Base-by-base conservation (phyloP, 805 yeast species). In the Saccharomycopsis babjevae region DNA sequence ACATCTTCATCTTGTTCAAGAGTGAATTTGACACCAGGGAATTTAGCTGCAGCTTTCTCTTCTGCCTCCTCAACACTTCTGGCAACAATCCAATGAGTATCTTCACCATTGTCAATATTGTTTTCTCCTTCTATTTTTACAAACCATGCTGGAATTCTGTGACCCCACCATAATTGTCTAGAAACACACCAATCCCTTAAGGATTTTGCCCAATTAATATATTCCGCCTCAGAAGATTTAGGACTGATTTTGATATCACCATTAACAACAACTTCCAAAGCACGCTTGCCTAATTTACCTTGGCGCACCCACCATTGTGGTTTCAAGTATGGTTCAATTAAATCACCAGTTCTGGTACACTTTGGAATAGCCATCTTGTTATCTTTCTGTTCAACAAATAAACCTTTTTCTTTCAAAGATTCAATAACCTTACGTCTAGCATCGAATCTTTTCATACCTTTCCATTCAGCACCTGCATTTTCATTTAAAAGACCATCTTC, bases 271-370 rank as follows among this genome's bases (percentile, higher is more conserved):
- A 90, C 97, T 59, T 83, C 79, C 67, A 92, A 84, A 61, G 97
- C 97, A 63, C 81, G 90, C 66, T 80, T 78, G 58, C 98, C 99
- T 88, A 90, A 88, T 61, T 85, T 88, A 69, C 80, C 80, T 77
- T 92, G 97, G 64, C 89, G 77, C 66, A 94, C 97, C 97, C 97
- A 94, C 99, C 99, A 94, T 79, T 94, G 99, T 64, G 99, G 99
- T 78, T 94, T 94, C 77, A 94, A 80, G 70, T 89, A 79, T 59
- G 99, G 99, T 79, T 94, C 99, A 70, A 94, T 92, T 66, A 94
- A 79, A 76, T 94, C 99, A 67, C 97, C 97, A 34, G 97, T 90
- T 83, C 97, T 88, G 50, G 94, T 89, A 77, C 99, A 94, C 59
- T 82, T 76, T 67, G 99, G 99, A 65, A 94, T 84, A 28, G 91